These are phyloP conservation scores for Lepidium sativum DNA, from an alignment of 345 rosid species.

Conservation along the genomic window DNA sequence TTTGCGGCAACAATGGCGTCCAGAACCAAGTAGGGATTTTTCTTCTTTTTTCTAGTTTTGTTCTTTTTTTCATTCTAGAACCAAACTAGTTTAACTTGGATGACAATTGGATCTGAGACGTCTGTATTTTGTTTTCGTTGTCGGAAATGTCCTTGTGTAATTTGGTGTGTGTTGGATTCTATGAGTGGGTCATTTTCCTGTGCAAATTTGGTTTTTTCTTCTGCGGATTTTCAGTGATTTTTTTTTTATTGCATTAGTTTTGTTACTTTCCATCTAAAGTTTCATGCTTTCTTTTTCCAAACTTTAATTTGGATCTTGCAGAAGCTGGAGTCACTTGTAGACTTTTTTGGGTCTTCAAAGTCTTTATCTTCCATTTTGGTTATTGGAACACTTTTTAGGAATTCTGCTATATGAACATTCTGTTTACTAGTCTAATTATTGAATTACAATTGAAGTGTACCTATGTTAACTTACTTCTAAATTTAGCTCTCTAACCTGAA, in stretches of 20 bases:
- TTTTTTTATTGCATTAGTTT: background rate
- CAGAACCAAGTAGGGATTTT: constrained; percentile 13
- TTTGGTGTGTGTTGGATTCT: background rate
- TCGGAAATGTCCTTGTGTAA: background rate
- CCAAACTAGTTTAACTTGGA: constrained; percentile 3
- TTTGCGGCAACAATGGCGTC: constrained; percentile 19
- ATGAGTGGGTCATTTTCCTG: constrained; percentile 9
- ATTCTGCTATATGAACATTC: background rate
- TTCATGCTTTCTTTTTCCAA: background rate
- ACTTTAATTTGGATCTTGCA: constrained; percentile 13
- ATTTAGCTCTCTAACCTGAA: background rate
- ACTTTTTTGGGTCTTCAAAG: background rate
- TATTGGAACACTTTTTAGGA: background rate
- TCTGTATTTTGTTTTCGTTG: constrained; percentile 5
- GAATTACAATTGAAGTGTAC: background rate
- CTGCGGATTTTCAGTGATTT: background rate
- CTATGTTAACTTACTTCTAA: background rate
- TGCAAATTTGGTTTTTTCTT: background rate
- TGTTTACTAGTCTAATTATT: background rate
- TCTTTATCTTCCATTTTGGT: background rate
- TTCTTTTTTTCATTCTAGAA: background rate
- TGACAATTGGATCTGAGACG: constrained; percentile 14
- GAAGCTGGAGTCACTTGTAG: background rate
- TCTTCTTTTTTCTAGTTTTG: background rate
- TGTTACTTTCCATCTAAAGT: constrained; percentile 1